Percentiles rank a stretch among this genome's conserved stretches.
Evolutionary conservation across 371 early-diverging fungal species (phyloP).

Genomic region (Umbelopsis sp.): DNA sequence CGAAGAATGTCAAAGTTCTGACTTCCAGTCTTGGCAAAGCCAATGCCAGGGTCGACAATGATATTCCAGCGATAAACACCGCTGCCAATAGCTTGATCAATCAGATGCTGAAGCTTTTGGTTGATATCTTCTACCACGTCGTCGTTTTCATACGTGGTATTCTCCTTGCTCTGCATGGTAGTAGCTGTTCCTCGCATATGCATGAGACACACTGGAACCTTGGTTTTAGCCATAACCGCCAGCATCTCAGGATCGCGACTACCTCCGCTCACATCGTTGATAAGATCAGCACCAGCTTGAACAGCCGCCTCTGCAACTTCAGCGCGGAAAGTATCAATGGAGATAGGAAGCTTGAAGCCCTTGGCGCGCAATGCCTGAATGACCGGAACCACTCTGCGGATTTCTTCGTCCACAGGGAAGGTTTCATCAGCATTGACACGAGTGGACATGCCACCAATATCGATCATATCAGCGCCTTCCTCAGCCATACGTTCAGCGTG

Average conservation of each 20-base stretch:
- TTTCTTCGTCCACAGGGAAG: slow-evolving; percentile 78
- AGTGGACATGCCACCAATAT: slow-evolving; percentile 96
- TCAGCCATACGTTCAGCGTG: slow-evolving; percentile 74
- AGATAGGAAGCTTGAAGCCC: slow-evolving; percentile 76
- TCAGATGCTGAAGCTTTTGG: slow-evolving; percentile 63
- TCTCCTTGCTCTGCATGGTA: slow-evolving; percentile 83
- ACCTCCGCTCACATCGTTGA: slow-evolving; percentile 97
- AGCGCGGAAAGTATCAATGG: slow-evolving; percentile 93
- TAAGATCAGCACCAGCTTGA: slow-evolving; percentile 84
- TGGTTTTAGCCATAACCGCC: slow-evolving; percentile 71
- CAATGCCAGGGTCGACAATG: slow-evolving; percentile 95
- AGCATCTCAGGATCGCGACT: slow-evolving; percentile 82
- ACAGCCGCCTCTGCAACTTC: slow-evolving; percentile 83
- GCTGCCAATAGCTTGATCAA: slow-evolving; percentile 69
- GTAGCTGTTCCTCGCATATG: slow-evolving; percentile 95
- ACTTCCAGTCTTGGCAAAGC: slow-evolving; percentile 90
- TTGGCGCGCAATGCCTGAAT: slow-evolving; percentile 73
- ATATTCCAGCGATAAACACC: slow-evolving; percentile 96
- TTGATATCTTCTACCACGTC: slow-evolving; percentile 80
- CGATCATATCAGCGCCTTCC: slow-evolving; percentile 91
- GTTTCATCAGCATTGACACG: slow-evolving; percentile 85
- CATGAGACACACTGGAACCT: slow-evolving; percentile 93
- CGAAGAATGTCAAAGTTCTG: slow-evolving; percentile 90
- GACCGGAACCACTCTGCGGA: slow-evolving; percentile 87
- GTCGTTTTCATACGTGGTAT: slow-evolving; percentile 65